Conservation (phyloP, 192 early-diverging fungal species). For the Podila clonocystis region DNA sequence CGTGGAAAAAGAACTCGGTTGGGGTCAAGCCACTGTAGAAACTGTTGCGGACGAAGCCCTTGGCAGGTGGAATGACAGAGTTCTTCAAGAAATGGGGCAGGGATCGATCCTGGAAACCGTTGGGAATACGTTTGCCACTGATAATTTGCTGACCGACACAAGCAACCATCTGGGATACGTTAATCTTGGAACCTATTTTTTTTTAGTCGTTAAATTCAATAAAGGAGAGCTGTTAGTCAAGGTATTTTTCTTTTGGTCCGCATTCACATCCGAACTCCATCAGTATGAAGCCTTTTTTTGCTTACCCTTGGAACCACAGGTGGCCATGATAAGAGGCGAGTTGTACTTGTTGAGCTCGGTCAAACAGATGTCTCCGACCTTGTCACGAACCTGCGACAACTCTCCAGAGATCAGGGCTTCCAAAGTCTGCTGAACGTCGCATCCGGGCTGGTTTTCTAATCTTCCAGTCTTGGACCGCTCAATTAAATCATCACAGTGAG, state of each 20-base stretch:
- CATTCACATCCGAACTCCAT: background rate
- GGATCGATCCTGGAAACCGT: conserved; percentile 97
- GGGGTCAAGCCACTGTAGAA: conserved; percentile 97
- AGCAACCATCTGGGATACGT: conserved; percentile 99
- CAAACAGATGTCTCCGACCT: conserved; percentile 91
- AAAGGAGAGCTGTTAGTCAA: background rate
- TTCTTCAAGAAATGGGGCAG: conserved; percentile 97
- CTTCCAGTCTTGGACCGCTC: conserved; percentile 70
- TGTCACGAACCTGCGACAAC: conserved; percentile 90
- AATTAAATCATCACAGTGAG: conserved; percentile 87
- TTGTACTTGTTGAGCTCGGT: conserved; percentile 95
- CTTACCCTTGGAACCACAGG: conserved; percentile 97
- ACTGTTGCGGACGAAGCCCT: conserved; percentile 97
- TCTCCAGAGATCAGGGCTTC: conserved; percentile 90
- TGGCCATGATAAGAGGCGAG: conserved; percentile 97
- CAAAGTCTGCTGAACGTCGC: conserved; percentile 86
- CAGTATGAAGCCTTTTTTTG: background rate
- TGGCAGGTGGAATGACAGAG: conserved; percentile 91
- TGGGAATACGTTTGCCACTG: conserved; percentile 92
- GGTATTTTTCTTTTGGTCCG: background rate
- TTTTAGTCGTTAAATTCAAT: too few relatives aligned
- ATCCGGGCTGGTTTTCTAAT: conserved; percentile 88
- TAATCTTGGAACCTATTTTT: conserved; percentile 90
- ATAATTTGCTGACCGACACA: conserved; percentile 99
- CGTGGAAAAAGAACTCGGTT: conserved; percentile 99